These are phyloP conservation scores for Emericellopsis terricola DNA, from an alignment of 495 filamentous ascomycete genomes.

Conservation along the genomic window DNA sequence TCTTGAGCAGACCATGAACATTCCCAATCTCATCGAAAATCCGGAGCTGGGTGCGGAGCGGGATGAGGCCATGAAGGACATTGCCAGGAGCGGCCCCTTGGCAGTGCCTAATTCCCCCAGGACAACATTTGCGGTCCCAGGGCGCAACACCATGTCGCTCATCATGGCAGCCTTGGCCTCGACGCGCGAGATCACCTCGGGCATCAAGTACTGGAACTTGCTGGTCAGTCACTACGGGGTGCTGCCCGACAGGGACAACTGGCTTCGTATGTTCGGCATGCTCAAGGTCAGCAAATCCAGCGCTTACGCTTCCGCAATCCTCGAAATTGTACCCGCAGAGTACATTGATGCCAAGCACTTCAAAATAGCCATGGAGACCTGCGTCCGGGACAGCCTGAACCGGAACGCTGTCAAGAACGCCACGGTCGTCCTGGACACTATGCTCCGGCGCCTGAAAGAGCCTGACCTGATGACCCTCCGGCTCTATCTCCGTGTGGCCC, in stretches of 20 bases:
- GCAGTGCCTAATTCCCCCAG: too few relatives aligned
- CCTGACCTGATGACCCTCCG: conserved; percentile 25
- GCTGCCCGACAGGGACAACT: conserved; percentile 51
- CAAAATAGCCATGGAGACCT: conserved; percentile 50
- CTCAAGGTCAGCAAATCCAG: conserved; percentile 46
- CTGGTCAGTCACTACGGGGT: conserved; percentile 39
- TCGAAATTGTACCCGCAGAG: conserved; percentile 30
- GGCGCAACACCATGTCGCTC: conserved; percentile 52
- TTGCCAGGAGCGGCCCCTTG: conserved; percentile 1
- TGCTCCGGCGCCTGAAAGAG: conserved; percentile 22
- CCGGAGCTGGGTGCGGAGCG: not conserved
- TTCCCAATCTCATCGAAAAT: conserved; percentile 23
- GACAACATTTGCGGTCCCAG: conserved; percentile 27
- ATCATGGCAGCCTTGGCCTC: conserved; percentile 42
- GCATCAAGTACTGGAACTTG: conserved; percentile 52
- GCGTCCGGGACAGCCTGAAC: conserved; percentile 55
- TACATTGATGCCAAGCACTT: conserved; percentile 35
- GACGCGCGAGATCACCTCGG: conserved; percentile 28
- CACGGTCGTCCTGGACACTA: conserved; percentile 35
- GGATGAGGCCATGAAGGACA: not conserved
- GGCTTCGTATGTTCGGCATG: conserved; percentile 44
- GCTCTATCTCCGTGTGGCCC: conserved; percentile 19
- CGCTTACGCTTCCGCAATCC: conserved; percentile 27
- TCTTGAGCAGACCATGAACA: conserved; percentile 57
- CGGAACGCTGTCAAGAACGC: conserved; percentile 37